phyloP scores from a whole-genome alignment of 805 yeast species.

The Nakazawaea wickerhamii region DNA sequence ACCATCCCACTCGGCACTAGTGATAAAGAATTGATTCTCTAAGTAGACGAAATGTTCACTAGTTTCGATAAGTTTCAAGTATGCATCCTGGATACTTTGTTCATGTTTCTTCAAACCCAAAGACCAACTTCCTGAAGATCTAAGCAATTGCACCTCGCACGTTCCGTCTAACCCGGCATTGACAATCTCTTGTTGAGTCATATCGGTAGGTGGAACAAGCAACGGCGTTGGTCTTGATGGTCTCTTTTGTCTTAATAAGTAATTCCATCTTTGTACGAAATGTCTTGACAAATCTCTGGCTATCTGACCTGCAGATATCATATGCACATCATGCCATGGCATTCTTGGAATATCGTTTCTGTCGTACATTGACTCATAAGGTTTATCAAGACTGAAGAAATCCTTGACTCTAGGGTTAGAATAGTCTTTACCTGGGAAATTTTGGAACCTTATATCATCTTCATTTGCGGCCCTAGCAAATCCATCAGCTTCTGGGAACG shows the following conservation, averaged over 20 bases:
- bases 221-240: constrained; percentile 93
- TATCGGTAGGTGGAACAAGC: constrained; percentile 87
- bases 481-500: constrained; percentile 20
- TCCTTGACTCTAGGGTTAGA: constrained; percentile 94
- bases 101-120: constrained; percentile 82
- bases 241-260: constrained; percentile 82
- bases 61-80: constrained; percentile 82
- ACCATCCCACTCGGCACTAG: constrained; percentile 84
- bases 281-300: constrained; percentile 92
- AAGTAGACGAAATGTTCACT: constrained; percentile 91
- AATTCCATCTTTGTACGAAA: constrained; percentile 97
- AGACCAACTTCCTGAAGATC: constrained; percentile 94
- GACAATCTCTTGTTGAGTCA: constrained; percentile 64
- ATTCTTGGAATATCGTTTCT: constrained; percentile 77
- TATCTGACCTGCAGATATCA: constrained; percentile 89
- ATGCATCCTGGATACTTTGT: constrained; percentile 88
- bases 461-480: constrained; percentile 11
- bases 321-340: constrained; percentile 99
- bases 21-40: constrained; percentile 92
- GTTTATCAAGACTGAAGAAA: constrained; percentile 72
- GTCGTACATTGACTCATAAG: constrained; percentile 90
- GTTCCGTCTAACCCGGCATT: constrained; percentile 66
- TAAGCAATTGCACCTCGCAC: constrained; percentile 83
- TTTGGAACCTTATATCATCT: constrained; percentile 40
- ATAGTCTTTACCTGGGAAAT: constrained; percentile 95